These are phyloP conservation scores for Gossypium gossypioides DNA, from an alignment of 441 rosid species.

Conservation along the genomic window DNA sequence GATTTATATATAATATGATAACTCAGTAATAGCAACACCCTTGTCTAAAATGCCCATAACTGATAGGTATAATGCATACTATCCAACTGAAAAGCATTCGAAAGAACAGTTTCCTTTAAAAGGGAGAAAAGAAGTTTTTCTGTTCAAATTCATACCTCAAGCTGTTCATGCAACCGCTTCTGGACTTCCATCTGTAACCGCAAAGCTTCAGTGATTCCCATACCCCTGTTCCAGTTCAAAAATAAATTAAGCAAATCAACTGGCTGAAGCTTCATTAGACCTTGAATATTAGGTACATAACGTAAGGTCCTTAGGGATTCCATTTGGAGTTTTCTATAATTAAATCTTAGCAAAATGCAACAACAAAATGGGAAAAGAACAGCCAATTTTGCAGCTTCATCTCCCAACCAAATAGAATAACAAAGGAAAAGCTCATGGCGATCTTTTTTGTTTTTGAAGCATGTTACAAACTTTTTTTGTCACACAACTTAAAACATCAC, in stretches of 20 bases:
- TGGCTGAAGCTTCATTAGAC: not conserved
- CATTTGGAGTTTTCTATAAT: not conserved
- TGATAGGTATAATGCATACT: not conserved
- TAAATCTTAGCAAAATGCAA: constrained; percentile 4
- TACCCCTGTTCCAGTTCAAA: constrained; percentile 39
- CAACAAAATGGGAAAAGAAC: not conserved
- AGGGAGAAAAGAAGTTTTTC: not conserved
- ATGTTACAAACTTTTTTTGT: not conserved
- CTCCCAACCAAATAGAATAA: not conserved
- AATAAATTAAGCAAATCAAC: not conserved
- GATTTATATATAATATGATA: not conserved
- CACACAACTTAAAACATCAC: not conserved
- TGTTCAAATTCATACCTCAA: constrained; percentile 35
- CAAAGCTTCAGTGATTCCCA: constrained; percentile 81
- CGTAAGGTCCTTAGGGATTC: not conserved
- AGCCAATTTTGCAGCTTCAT: not conserved
- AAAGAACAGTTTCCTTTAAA: not conserved
- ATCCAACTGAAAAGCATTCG: not conserved
- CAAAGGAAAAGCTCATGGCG: not conserved
- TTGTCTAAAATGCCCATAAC: not conserved
- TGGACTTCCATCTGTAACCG: constrained; percentile 93
- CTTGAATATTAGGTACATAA: not conserved
- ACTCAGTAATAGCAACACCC: not conserved
- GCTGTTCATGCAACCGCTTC: constrained; percentile 85
- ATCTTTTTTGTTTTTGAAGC: not conserved